phyloP scores from a whole-genome alignment of 2,329 filamentous ascomycete genomes.

The Hymenoscyphus repandus region DNA sequence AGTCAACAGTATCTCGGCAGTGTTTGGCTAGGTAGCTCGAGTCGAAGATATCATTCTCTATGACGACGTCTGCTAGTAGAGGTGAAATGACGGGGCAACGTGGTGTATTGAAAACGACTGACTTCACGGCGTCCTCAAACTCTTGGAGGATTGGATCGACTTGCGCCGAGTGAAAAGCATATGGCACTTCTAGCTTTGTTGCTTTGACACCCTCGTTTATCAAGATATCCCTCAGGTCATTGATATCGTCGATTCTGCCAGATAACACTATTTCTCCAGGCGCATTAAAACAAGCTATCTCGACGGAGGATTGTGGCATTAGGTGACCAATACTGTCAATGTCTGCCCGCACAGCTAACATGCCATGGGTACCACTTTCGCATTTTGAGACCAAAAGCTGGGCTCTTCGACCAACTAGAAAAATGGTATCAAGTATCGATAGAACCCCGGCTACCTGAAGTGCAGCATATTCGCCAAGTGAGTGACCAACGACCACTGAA shows the following conservation, averaged over 20 bases:
- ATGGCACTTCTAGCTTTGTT: slow-evolving; percentile 57
- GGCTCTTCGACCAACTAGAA: slow-evolving; percentile 63
- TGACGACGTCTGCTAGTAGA: slow-evolving; percentile 49
- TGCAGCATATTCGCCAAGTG: slow-evolving; percentile 68
- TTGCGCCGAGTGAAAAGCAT: slow-evolving; percentile 61
- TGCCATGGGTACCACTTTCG: slow-evolving; percentile 58
- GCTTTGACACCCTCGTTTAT: slow-evolving; percentile 49
- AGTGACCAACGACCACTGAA: slow-evolving; percentile 53
- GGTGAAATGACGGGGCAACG: slow-evolving; percentile 62
- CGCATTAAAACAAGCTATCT: slow-evolving; percentile 20
- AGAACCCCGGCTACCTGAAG: slow-evolving; percentile 65
- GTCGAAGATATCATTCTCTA: slow-evolving; percentile 41
- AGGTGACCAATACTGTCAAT: slow-evolving; percentile 49
- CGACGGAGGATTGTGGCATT: slow-evolving; percentile 40
- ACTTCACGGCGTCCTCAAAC: slow-evolving; percentile 42
- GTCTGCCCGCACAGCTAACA: slow-evolving; percentile 55
- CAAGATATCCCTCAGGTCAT: slow-evolving; percentile 42
- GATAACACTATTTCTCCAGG: slow-evolving; percentile 55
- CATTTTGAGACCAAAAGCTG: slow-evolving; percentile 59
- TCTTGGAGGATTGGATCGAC: slow-evolving; percentile 42
- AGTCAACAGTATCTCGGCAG: slow-evolving; percentile 63
- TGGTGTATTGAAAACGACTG: slow-evolving; percentile 47
- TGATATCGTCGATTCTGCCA: slow-evolving; percentile 47
- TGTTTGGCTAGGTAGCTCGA: slow-evolving; percentile 59
- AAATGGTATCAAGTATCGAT: slow-evolving; percentile 65